A percentile compares a stretch with the other conserved stretches of the same genome.
These are phyloP conservation scores for Ogataea zsoltii DNA, from an alignment of 805 yeast genomes.

Conservation along the genomic window DNA sequence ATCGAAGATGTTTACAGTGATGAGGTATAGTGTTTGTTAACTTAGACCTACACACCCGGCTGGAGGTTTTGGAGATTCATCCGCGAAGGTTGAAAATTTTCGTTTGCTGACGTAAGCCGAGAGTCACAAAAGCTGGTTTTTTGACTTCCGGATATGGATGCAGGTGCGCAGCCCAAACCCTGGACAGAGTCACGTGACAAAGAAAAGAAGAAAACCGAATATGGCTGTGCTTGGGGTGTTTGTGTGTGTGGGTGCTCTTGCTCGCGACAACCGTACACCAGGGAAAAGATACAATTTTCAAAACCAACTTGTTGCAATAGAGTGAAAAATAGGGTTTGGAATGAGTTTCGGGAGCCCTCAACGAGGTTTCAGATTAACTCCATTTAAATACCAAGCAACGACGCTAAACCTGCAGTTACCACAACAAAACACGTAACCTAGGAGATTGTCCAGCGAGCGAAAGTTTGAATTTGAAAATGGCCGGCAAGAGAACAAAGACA, in stretches of 20 bases:
- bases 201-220: too few species aligned
- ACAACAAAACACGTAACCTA: background rate
- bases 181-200: background rate
- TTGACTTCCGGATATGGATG: too few species aligned
- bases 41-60: too few species aligned
- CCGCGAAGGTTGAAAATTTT: too few species aligned
- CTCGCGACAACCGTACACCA: background rate
- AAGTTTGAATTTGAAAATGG: background rate
- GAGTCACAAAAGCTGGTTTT: too few species aligned
- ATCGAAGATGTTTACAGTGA: too few species aligned
- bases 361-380: background rate
- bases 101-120: too few species aligned
- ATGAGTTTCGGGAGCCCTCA: background rate
- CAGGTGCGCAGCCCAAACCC: too few species aligned
- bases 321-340: background rate
- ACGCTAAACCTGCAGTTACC: background rate
- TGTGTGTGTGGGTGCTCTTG: too few species aligned
- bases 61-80: background rate
- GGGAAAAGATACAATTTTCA: background rate
- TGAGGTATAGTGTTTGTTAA: too few species aligned
- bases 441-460: background rate
- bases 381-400: too few species aligned
- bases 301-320: background rate
- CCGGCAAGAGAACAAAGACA: constrained; percentile 58
- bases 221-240: background rate